These are phyloP conservation scores for Avicennia marina DNA, from an alignment of 257 asterid genomes.

Conservation along the genomic window DNA sequence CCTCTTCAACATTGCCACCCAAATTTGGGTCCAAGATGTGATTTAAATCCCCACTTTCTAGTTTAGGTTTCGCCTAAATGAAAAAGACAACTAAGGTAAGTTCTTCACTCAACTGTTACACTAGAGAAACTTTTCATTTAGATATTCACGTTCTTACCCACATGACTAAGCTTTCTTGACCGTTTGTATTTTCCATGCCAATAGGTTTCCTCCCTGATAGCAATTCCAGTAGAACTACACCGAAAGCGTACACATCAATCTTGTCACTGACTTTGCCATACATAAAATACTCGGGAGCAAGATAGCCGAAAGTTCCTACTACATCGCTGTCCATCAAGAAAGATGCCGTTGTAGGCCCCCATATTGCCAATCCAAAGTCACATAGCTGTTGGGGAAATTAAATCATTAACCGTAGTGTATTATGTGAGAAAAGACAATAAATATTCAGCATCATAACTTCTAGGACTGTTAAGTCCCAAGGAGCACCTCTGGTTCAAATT, in stretches of 20 bases:
- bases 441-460: no score
- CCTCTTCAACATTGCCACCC: slow-evolving; percentile 27
- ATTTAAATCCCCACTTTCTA: slow-evolving; percentile 39
- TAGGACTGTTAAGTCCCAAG: no score
- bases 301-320: slow-evolving; percentile 95
- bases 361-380: slow-evolving; percentile 86
- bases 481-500: slow-evolving; percentile 80
- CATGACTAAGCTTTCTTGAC: slow-evolving; percentile 79
- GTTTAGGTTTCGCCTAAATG: slow-evolving; percentile 51
- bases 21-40: slow-evolving; percentile 49
- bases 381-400: slow-evolving; percentile 50
- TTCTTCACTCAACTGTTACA: neutral
- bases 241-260: slow-evolving; percentile 91
- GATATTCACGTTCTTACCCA: slow-evolving; percentile 61
- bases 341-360: slow-evolving; percentile 71
- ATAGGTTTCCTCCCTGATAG: slow-evolving; percentile 86
- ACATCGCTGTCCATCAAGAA: slow-evolving; percentile 70
- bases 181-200: slow-evolving; percentile 51
- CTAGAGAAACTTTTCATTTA: neutral
- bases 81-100: neutral
- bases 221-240: slow-evolving; percentile 87
- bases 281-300: slow-evolving; percentile 97
- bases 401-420: no score
- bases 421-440: no score
- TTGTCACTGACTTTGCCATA: slow-evolving; percentile 92